These are phyloP conservation scores for Russula emetica DNA, from an alignment of 768 basidiomycete species.

Conservation along the genomic window DNA sequence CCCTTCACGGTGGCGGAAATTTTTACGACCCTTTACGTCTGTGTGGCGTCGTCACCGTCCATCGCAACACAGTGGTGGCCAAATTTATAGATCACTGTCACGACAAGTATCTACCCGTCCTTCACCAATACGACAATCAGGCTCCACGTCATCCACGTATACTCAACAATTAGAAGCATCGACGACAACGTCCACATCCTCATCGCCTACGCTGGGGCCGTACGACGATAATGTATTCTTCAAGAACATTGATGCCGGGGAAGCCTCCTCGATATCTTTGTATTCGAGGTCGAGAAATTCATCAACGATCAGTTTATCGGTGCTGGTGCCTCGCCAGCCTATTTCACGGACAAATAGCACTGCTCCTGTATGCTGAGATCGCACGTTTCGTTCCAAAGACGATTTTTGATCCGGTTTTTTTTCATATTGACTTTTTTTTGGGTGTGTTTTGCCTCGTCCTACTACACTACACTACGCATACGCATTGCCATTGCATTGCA, in stretches of 20 bases:
- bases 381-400: conserved; percentile 2
- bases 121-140: conserved; percentile 31
- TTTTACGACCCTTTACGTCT: conserved; percentile 17
- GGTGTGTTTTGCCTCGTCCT: not conserved
- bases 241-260: conserved; percentile 18
- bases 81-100: conserved; percentile 20
- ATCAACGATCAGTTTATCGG: conserved; percentile 59
- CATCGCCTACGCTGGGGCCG: conserved; percentile 24
- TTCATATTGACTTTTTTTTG: not conserved
- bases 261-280: conserved; percentile 33
- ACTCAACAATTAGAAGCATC: conserved; percentile 19
- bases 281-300: conserved; percentile 62
- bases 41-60: conserved; percentile 25
- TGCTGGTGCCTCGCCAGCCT: conserved; percentile 47
- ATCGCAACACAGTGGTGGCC: conserved; percentile 13
- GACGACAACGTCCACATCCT: conserved; percentile 14
- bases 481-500: too few relatives aligned
- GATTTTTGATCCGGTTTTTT: not conserved
- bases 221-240: conserved; percentile 21
- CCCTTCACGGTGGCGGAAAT: conserved; percentile 10
- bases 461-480: not conserved
- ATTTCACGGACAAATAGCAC: conserved; percentile 38
- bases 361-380: conserved; percentile 21
- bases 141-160: conserved; percentile 26
- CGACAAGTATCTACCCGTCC: conserved; percentile 30